These are phyloP conservation scores for Parascedosporium putredinis DNA, from an alignment of 2,329 filamentous ascomycete species.

Conservation along the genomic window DNA sequence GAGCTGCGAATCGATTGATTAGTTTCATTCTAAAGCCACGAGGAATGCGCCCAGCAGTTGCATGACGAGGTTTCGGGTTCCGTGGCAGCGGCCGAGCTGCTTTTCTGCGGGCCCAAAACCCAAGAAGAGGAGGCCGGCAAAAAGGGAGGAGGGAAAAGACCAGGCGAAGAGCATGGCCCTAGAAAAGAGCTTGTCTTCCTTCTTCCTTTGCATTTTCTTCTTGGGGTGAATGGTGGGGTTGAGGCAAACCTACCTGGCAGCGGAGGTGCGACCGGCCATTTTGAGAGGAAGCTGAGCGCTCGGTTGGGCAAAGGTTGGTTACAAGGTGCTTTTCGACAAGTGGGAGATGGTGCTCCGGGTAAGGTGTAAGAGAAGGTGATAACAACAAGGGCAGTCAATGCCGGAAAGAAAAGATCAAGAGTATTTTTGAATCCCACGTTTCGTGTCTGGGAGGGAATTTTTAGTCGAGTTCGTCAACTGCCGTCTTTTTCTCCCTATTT, in stretches of 20 bases:
- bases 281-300: not conserved
- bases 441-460: not conserved
- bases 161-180: not conserved
- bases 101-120: too few relatives aligned
- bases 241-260: slow-evolving; percentile 1
- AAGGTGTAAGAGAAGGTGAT: not conserved
- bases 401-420: not conserved
- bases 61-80: not conserved
- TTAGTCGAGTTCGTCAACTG: not conserved
- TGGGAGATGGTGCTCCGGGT: not conserved
- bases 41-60: too few relatives aligned
- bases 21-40: too few relatives aligned
- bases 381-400: not conserved
- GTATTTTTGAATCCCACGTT: not conserved
- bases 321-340: not conserved
- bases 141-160: too few relatives aligned
- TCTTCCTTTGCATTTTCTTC: too few relatives aligned
- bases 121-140: too few relatives aligned
- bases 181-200: not conserved
- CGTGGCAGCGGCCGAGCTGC: too few relatives aligned
- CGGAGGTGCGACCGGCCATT: not conserved
- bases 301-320: not conserved
- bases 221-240: not conserved
- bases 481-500: too few relatives aligned
- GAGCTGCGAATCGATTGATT: too few relatives aligned